Conservation (phyloP, 2,329 filamentous ascomycete species). For the Fusarium setosum region DNA sequence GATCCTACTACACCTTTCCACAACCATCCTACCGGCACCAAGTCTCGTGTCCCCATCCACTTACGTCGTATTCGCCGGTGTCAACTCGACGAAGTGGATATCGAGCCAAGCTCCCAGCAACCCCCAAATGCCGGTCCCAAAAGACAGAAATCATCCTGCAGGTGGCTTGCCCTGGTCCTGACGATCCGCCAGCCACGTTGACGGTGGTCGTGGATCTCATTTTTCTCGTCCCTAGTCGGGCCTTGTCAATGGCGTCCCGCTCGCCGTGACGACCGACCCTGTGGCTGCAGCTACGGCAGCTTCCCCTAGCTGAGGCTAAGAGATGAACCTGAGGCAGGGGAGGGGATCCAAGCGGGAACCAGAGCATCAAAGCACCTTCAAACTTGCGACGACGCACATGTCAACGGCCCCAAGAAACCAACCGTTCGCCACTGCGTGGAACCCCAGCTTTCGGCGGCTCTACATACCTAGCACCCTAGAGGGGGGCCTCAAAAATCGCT, state of each 20-base stretch:
- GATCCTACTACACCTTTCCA: no score
- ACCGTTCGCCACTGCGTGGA: conserved; percentile 35
- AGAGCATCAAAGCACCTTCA: conserved; percentile 12
- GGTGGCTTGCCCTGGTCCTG: conserved; percentile 30
- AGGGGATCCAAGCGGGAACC: conserved; percentile 29
- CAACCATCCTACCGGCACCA: no score
- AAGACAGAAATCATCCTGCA: conserved; percentile 27
- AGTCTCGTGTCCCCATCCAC: conserved; percentile 2
- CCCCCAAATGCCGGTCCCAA: conserved; percentile 20
- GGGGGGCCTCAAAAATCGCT: background rate
- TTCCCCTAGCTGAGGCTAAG: conserved; percentile 35
- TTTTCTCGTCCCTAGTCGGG: conserved; percentile 25
- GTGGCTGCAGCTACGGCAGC: conserved; percentile 38
- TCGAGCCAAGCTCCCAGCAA: background rate
- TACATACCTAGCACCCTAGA: background rate
- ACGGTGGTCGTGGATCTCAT: conserved; percentile 34
- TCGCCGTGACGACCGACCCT: conserved; percentile 24
- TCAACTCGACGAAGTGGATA: conserved; percentile 7
- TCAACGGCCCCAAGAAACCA: conserved; percentile 36
- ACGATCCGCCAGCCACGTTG: conserved; percentile 38
- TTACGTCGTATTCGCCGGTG: background rate
- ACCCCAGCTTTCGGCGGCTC: conserved; percentile 16
- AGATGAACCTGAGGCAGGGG: conserved; percentile 14
- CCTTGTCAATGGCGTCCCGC: conserved; percentile 34
- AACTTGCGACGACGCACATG: conserved; percentile 22